These are phyloP conservation scores for Gynochthodes officinalis DNA, from an alignment of 257 asterid species.

Conservation along the genomic window DNA sequence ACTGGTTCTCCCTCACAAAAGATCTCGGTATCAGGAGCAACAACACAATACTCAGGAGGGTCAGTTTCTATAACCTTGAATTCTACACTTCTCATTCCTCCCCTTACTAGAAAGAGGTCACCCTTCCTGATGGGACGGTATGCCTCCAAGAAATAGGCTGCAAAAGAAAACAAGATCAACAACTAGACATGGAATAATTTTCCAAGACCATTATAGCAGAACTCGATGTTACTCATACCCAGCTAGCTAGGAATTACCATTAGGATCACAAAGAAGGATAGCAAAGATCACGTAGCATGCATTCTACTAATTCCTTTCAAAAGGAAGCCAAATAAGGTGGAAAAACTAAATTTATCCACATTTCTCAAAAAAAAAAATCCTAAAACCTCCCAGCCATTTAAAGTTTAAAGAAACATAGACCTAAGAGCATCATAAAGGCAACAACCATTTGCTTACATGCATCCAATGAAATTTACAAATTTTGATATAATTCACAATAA, in stretches of 20 bases:
- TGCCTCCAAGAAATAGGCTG: slow-evolving; percentile 82
- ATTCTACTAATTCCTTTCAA: not conserved
- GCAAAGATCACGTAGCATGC: not conserved
- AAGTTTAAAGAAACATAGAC: not conserved
- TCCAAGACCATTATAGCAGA: not conserved
- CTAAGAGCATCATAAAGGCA: not conserved
- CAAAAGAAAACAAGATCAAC: slow-evolving; percentile 11
- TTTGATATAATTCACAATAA: not conserved
- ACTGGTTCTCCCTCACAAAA: slow-evolving; percentile 86
- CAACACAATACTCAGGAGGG: slow-evolving; percentile 76
- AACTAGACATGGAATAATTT: not conserved
- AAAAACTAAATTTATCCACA: too few relatives aligned
- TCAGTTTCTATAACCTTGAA: slow-evolving; percentile 77
- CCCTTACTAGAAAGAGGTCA: slow-evolving; percentile 75
- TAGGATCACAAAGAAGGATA: not conserved
- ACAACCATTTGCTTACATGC: not conserved
- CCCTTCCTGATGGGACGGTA: slow-evolving; percentile 83
- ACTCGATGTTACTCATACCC: not conserved
- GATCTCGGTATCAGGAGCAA: slow-evolving; percentile 84
- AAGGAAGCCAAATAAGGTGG: not conserved
- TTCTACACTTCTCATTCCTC: slow-evolving; percentile 86
- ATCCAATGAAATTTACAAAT: not conserved
- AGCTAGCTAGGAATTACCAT: not conserved
- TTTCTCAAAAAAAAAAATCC: not conserved
- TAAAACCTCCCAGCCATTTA: not conserved